Evolutionary conservation across 2,329 filamentous ascomycete genomes (phyloP), one percentile per base, ranked within the genome.

Genomic region (Diaporthe citriasiana): DNA sequence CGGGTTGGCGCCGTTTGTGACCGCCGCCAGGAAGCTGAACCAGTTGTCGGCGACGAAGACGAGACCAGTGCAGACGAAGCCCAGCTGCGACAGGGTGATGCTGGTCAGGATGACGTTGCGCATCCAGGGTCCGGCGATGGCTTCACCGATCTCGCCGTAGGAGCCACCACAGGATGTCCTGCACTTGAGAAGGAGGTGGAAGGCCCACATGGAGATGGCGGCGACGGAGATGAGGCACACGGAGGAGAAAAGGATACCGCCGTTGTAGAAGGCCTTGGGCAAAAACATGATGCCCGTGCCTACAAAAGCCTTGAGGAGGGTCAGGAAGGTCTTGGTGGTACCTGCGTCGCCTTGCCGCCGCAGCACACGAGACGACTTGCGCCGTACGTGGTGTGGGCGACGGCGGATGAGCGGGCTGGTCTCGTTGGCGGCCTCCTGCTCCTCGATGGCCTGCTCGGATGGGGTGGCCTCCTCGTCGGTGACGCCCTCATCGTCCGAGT

Each of bases 281-380:
- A 95, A 82, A 79, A 95, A 95, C 91, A 95, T 94, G 81, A 95
- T 95, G 75, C 93, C 93, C 0, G 93, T 95, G 63, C 93, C 93
- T 70, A 95, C 89, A 78, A 95, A 95, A 1, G 93, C 93, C 81
- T 95, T 95, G 69, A 95, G 85, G 13, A 95, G 85, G 0, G 93
- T 95, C 81, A 95, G 94, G 82, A 95, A 95, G 0, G 93, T 92
- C 83, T 94, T 93, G 51, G 88, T 83, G n/a, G 89, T 92, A 70
- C 89, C 88, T 2, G 93, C 92, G 78, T 93, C 91, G 27, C 91
- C 92, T 47, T 88, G 84, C 75, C 82, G 85, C 59, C 80, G 78
- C 66, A 79, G 70, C 42, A 75, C 79, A 30, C 87, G 83, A 1
- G 72, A 71, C 25, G 72, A 59, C 45, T 70, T 65, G 38, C 75